phyloP scores from a whole-genome alignment of 371 early-diverging fungal genomes.

The Mucor circinelloides region DNA sequence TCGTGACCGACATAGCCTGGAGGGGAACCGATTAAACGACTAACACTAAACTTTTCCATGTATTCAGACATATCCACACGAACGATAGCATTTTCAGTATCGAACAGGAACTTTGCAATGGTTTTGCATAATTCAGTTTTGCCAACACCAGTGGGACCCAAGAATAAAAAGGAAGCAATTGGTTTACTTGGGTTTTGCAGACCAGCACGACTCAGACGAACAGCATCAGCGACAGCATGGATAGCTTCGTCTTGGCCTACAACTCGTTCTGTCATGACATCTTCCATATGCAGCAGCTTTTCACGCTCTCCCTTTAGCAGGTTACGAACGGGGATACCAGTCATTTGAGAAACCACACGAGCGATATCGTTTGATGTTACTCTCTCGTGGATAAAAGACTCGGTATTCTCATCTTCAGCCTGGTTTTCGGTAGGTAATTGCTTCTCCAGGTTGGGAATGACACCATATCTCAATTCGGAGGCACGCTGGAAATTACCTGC shows the following conservation, averaged over 20 bases:
- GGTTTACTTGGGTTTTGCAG: conserved; percentile 73
- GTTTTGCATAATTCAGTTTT: conserved; percentile 93
- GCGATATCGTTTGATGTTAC: conserved; percentile 90
- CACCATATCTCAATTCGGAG: conserved; percentile 83
- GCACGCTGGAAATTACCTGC: conserved; percentile 76
- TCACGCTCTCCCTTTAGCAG: conserved; percentile 83
- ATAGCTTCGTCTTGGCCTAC: conserved; percentile 87
- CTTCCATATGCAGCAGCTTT: conserved; percentile 78
- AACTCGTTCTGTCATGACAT: conserved; percentile 71
- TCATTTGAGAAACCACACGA: conserved; percentile 81
- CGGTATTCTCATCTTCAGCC: conserved; percentile 52
- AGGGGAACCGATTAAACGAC: conserved; percentile 88
- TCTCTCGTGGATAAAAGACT: conserved; percentile 78
- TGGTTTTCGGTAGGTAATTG: conserved; percentile 59
- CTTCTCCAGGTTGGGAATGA: conserved; percentile 85
- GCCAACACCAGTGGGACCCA: conserved; percentile 93
- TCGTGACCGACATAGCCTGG: conserved; percentile 89
- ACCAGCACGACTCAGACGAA: conserved; percentile 76
- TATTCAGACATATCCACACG: conserved; percentile 95
- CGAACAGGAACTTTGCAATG: conserved; percentile 86
- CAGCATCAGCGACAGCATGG: conserved; percentile 78
- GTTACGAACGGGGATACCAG: conserved; percentile 88
- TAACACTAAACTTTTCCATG: conserved; percentile 66
- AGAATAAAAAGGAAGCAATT: conserved; percentile 88
- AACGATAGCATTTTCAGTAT: conserved; percentile 85